phyloP scores from a whole-genome alignment of 2,329 filamentous ascomycete species.

The Aspergillus flavus region DNA sequence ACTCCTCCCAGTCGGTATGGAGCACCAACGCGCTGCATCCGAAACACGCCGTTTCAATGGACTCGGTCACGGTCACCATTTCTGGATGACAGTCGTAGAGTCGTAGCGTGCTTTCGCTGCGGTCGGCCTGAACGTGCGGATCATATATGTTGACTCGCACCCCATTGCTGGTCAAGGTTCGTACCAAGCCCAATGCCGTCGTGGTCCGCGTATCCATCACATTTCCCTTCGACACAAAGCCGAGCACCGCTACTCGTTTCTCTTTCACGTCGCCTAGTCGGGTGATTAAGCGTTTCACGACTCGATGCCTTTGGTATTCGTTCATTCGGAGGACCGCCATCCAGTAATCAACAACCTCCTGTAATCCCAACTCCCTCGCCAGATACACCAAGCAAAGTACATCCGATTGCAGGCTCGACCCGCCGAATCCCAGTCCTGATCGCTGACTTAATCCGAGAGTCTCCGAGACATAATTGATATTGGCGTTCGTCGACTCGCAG shows the following conservation, averaged over 20 bases:
- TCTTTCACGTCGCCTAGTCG: slow-evolving; percentile 1
- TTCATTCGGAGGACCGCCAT: slow-evolving; percentile 19
- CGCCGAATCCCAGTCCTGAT: slow-evolving; percentile 5
- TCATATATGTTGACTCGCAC: slow-evolving; percentile 13
- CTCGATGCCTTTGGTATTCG: slow-evolving; percentile 5
- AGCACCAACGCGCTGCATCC: slow-evolving; percentile 18
- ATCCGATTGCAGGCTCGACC: slow-evolving; percentile 12
- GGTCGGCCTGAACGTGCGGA: slow-evolving; percentile 2
- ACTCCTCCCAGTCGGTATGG: slow-evolving; percentile 9
- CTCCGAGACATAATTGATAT: slow-evolving; percentile 14
- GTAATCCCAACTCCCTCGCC: slow-evolving; percentile 20
- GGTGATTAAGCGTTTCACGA: slow-evolving; percentile 5
- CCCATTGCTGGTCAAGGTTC: slow-evolving; percentile 9
- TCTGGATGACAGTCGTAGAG: slow-evolving; percentile 5
- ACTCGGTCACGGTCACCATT: slow-evolving; percentile 9
- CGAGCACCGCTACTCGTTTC: slow-evolving; percentile 13
- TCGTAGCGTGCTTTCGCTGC: slow-evolving; percentile 5
- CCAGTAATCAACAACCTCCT: slow-evolving; percentile 25
- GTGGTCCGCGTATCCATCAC: not conserved
- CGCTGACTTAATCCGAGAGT: slow-evolving; percentile 13
- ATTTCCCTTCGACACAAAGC: slow-evolving; percentile 8
- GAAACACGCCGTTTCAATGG: slow-evolving; percentile 12
- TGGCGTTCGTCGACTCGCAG: slow-evolving; percentile 19
- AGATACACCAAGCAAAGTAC: slow-evolving; percentile 21
- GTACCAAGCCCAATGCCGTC: slow-evolving; percentile 7